Evolutionary conservation across 306 rosid species (phyloP).

Genomic region (Cicer bijugum): DNA sequence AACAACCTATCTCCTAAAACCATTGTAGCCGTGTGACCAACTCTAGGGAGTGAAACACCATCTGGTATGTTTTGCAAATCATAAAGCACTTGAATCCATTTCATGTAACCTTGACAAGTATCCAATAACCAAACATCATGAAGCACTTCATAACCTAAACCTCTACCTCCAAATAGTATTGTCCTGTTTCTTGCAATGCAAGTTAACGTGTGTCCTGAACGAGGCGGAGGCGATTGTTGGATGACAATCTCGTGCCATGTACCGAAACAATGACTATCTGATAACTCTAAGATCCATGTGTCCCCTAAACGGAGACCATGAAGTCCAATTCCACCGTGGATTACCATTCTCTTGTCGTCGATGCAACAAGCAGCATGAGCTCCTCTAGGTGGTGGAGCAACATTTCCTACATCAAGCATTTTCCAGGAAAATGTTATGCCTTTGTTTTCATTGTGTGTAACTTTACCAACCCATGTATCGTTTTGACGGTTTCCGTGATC

Average conservation of each 20-base stretch:
- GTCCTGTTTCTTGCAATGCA: constrained; percentile 62
- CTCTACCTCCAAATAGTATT: constrained; percentile 91
- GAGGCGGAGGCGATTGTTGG: constrained; percentile 82
- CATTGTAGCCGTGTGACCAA: constrained; percentile 85
- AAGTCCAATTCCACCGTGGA: constrained; percentile 87
- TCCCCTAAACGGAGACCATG: constrained; percentile 74
- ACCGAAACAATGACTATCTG: constrained; percentile 62
- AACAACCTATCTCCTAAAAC: constrained; percentile 80
- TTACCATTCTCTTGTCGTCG: constrained; percentile 73
- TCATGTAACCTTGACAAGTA: constrained; percentile 45
- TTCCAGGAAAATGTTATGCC: constrained; percentile 73
- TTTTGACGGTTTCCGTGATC: constrained; percentile 89
- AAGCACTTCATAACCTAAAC: constrained; percentile 76
- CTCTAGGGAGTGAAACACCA: constrained; percentile 82
- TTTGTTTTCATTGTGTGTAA: constrained; percentile 56
- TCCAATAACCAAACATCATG: constrained; percentile 87
- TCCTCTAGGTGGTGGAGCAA: constrained; percentile 75
- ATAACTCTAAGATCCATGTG: constrained; percentile 84
- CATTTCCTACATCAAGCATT: constrained; percentile 62
- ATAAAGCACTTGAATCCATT: constrained; percentile 70
- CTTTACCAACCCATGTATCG: constrained; percentile 86
- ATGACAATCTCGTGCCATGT: constrained; percentile 69
- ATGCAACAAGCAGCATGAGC: constrained; percentile 85
- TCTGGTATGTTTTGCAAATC: constrained; percentile 63
- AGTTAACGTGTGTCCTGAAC: constrained; percentile 89